Percentiles rank a stretch among this genome's conserved stretches.
These are phyloP conservation scores for Xylariaceae sp. DNA, from an alignment of 2,329 filamentous ascomycete species.

Conservation along the genomic window DNA sequence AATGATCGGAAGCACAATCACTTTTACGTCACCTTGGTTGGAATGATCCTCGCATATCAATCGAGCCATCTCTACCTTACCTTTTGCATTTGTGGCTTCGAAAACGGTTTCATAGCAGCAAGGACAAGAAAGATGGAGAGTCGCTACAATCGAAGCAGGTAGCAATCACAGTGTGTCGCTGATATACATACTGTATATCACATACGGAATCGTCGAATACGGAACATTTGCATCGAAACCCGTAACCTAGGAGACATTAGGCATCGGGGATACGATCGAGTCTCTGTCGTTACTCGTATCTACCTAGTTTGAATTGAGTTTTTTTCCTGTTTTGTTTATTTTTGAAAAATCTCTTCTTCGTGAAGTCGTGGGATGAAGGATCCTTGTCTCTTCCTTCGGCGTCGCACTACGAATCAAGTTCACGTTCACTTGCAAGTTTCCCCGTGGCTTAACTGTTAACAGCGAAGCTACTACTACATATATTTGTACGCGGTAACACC, in stretches of 20 bases:
- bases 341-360: too few species aligned
- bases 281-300: too few species aligned
- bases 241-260: too few species aligned
- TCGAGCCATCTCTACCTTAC: conserved; percentile 4
- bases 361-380: not conserved
- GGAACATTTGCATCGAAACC: too few species aligned
- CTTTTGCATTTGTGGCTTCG: conserved; percentile 1
- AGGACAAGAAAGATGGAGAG: not conserved
- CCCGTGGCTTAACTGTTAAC: not conserved
- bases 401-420: not conserved
- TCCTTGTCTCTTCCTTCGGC: not conserved
- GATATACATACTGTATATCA: too few species aligned
- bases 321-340: too few species aligned
- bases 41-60: conserved; percentile 6
- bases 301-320: too few species aligned
- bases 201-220: too few species aligned
- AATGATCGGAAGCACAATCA: conserved; percentile 2
- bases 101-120: not conserved
- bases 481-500: not conserved
- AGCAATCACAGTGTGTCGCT: too few species aligned
- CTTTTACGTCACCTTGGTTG: conserved; percentile 10
- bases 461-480: not conserved
- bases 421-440: not conserved
- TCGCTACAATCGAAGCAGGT: too few species aligned
- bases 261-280: too few species aligned